Base-by-base conservation (phyloP, 1,139 yeast species). In the Sugiyamaella grinbergsii region DNA sequence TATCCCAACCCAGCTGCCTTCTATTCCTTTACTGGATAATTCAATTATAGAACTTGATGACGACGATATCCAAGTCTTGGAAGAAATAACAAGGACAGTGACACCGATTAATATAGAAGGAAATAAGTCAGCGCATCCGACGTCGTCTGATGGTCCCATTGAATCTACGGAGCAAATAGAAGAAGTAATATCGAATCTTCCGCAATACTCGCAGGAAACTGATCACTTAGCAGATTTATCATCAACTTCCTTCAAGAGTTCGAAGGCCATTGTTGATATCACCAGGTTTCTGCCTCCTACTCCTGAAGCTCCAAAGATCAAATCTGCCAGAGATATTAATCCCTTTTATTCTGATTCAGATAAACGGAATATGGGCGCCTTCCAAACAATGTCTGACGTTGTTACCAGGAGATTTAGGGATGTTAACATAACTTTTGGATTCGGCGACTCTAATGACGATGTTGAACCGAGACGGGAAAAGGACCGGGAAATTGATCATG, bases 261-360 rank as follows among this genome's bases (percentile, higher is more conserved):
- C 39, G 19, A 11, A n/a, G 18, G 26, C 43, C n/a, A 16, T 37
- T 38, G 20, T 32, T 15, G 42, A 45, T 19, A 36, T 52, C 24
- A 26, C 49, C 15, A 29, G 22, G 39, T 29, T 18, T 13, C 18
- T 38, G 38, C 47, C 46, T 13, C 48, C 31, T 28, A 24, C 42
- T 10, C 41, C 54, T 2, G 31, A 39, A n/a, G 36, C 41, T 11
- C 44, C 53, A 7, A 20, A 33, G 18, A 41, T 56, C 10, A 41
- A 20, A 4, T 43, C 52, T 8, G 23, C 52, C 2, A 38, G 45
- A 18, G 58, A 56, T 15, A 42, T 51, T 6, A 57, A 55, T 38
- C 59, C 59, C 1, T 57, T 57, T 42, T 44, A 47, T 38, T 26
- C 47, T 19, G 47, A 38, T 8, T 38, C 43, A 10, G 51, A 44